Evolutionary conservation across 2,329 filamentous ascomycete genomes (phyloP).

Genomic region (Pestalotiopsis sp.): DNA sequence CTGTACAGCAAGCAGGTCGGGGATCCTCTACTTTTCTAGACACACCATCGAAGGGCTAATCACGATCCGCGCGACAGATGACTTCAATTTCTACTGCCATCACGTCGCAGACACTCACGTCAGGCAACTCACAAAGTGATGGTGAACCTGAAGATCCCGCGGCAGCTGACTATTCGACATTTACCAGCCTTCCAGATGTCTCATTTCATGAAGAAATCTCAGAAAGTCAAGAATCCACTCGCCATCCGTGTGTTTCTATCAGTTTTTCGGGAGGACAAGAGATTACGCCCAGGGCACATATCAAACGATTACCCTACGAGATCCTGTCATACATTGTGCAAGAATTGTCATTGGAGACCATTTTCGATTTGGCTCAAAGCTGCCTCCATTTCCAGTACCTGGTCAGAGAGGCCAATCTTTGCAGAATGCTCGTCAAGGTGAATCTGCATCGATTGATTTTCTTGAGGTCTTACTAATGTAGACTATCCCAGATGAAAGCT

Average conservation of each 20-base stretch:
- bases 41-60: neutral
- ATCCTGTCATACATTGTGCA: constrained; percentile 61
- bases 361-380: constrained; percentile 56
- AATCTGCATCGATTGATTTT: constrained; percentile 19
- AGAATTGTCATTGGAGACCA: constrained; percentile 58
- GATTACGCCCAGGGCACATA: neutral
- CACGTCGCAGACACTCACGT: neutral
- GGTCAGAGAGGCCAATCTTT: constrained; percentile 57
- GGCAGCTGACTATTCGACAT: neutral
- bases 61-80: neutral
- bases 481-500: constrained; percentile 33
- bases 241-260: neutral
- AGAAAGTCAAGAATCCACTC: neutral
- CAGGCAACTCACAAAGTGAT: neutral
- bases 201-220: neutral
- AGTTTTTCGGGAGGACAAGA: neutral
- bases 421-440: constrained; percentile 62
- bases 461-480: constrained; percentile 23
- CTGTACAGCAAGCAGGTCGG: neutral
- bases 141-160: neutral
- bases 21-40: neutral
- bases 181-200: neutral
- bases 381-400: constrained; percentile 54
- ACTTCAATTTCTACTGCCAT: neutral
- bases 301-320: constrained; percentile 59